phyloP scores from a whole-genome alignment of 75 land plant genomes.

The Isoetes taiwanensis region DNA sequence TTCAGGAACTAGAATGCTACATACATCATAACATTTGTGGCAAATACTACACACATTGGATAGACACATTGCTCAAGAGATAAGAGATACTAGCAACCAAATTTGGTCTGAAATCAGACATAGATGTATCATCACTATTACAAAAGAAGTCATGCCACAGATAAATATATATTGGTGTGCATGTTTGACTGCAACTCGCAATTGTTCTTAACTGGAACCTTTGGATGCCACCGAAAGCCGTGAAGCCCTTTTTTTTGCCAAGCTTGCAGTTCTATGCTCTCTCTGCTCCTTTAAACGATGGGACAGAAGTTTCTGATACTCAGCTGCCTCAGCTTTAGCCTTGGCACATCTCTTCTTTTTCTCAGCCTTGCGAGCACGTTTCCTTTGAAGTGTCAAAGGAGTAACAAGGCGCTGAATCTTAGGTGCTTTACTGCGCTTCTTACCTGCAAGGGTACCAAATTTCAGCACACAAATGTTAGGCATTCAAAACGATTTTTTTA shows the following conservation, averaged over 20 bases:
- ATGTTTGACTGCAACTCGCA: too few relatives aligned
- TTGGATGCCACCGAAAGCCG: neutral
- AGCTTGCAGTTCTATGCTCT: conserved; percentile 19
- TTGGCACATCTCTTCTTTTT: conserved; percentile 23
- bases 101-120: too few relatives aligned
- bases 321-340: conserved; percentile 27
- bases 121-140: too few relatives aligned
- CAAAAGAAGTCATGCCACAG: too few relatives aligned
- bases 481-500: too few relatives aligned
- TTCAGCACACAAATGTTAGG: neutral
- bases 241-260: conserved; percentile 35
- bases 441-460: conserved; percentile 1
- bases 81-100: too few relatives aligned
- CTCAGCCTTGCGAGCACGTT: conserved; percentile 17
- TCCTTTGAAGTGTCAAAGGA: conserved; percentile 18
- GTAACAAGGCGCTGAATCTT: conserved; percentile 21
- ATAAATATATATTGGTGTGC: too few relatives aligned
- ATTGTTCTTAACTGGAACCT: too few relatives aligned
- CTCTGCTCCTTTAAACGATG: conserved; percentile 18
- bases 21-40: too few relatives aligned
- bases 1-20: too few relatives aligned
- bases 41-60: too few relatives aligned
- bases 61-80: too few relatives aligned
- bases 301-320: conserved; percentile 22
- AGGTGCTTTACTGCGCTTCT: conserved; percentile 19